A percentile compares a stretch with the other conserved stretches of the same genome.
Evolutionary conservation across 192 early-diverging fungal genomes (phyloP).

Genomic region (Chytriomyces sp.): DNA sequence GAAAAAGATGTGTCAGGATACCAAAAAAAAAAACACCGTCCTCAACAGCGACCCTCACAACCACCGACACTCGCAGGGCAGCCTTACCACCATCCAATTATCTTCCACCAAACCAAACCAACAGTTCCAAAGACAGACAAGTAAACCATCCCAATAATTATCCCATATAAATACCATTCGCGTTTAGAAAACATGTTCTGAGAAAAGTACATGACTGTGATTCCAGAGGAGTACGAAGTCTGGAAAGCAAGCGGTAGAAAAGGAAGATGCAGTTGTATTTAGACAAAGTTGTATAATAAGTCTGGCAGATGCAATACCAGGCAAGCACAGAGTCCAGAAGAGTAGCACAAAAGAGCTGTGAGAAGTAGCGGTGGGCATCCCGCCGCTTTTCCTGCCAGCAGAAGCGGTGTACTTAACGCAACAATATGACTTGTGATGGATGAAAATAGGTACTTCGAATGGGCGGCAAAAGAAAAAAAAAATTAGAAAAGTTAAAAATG

Average conservation of each 20-base stretch:
- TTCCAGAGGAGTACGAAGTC: conserved; percentile 51
- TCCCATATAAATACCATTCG: conserved; percentile 68
- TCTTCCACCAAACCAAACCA: conserved; percentile 73
- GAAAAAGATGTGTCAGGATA: too few relatives aligned
- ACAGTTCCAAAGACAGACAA: conserved; percentile 63
- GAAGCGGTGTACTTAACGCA: conserved; percentile 70
- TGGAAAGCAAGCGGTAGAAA: background rate
- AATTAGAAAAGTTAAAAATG: conserved; percentile 9
- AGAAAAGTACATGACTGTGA: conserved; percentile 48
- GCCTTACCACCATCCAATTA: conserved; percentile 64
- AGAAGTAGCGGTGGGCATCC: conserved; percentile 61
- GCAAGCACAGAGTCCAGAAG: conserved; percentile 67
- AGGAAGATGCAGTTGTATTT: background rate
- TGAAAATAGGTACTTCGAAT: conserved; percentile 67
- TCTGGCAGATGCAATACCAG: conserved; percentile 31
- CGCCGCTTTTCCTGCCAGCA: conserved; percentile 71
- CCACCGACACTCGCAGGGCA: too few relatives aligned
- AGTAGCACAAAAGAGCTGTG: conserved; percentile 64
- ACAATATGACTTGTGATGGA: conserved; percentile 75
- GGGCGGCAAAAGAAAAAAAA: background rate
- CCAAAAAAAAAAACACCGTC: too few relatives aligned
- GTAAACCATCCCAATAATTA: conserved; percentile 54
- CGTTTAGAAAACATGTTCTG: conserved; percentile 63
- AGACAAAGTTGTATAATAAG: too few relatives aligned
- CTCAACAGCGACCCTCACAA: too few relatives aligned